Conservation (phyloP, 371 early-diverging fungal species). For the Ordospora pajunii region DNA sequence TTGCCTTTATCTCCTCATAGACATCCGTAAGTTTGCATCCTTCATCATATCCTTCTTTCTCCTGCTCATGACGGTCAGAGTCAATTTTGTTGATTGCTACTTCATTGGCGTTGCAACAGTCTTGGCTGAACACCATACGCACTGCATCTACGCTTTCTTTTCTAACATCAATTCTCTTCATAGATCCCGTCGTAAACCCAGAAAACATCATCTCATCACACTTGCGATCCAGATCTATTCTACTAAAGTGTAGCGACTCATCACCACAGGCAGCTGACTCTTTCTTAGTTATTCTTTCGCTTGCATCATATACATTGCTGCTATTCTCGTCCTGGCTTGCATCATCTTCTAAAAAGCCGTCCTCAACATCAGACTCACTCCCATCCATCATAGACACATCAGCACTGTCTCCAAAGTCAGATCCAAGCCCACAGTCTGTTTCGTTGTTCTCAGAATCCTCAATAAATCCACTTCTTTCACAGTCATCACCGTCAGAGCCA, state of each 20-base stretch:
- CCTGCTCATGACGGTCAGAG: conserved; percentile 15
- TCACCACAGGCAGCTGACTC: too few species aligned
- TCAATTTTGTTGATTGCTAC: not conserved
- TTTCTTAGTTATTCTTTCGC: too few species aligned
- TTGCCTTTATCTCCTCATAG: conserved; percentile 17
- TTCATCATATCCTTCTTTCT: conserved; percentile 6
- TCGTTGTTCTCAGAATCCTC: too few species aligned
- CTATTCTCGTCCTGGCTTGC: too few species aligned
- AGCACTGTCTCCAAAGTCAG: too few species aligned
- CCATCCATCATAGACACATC: too few species aligned
- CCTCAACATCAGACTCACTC: too few species aligned
- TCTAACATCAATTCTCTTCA: conserved; percentile 29
- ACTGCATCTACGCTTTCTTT: conserved; percentile 1
- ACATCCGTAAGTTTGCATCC: conserved; percentile 3
- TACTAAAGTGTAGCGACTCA: too few species aligned
- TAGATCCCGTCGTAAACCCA: conserved; percentile 49
- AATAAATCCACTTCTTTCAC: too few species aligned
- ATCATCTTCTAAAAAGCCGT: too few species aligned
- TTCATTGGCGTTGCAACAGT: not conserved
- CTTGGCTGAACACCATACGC: not conserved
- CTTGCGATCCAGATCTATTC: not conserved
- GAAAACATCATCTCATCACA: conserved; percentile 1
- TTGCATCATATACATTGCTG: not conserved
- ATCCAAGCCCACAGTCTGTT: too few species aligned
- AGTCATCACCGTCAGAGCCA: not conserved